Conservation (phyloP, 2,329 filamentous ascomycete species). For the Epichloe glyceriae region DNA sequence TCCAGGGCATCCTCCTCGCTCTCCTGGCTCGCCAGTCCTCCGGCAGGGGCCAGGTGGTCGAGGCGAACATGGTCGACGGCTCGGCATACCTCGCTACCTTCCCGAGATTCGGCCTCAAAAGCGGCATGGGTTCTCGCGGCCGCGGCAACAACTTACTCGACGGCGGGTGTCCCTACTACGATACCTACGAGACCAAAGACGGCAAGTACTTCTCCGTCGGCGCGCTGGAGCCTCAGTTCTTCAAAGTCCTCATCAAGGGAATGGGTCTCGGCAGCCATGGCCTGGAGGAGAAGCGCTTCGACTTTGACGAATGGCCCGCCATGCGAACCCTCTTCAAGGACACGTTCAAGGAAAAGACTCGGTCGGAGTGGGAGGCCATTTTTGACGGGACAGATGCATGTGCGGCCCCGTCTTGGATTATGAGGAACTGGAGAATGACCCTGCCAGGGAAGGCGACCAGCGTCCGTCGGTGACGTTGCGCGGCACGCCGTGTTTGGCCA, state of each 20-base stretch:
- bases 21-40: slow-evolving; percentile 50
- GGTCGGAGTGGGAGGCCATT: slow-evolving; percentile 68
- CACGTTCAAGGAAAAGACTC: slow-evolving; percentile 56
- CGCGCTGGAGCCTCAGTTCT: slow-evolving; percentile 82
- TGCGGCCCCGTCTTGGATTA: slow-evolving; percentile 73
- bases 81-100: slow-evolving; percentile 67
- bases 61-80: slow-evolving; percentile 96
- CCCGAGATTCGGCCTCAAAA: slow-evolving; percentile 54
- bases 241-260: slow-evolving; percentile 50
- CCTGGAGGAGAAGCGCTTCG: slow-evolving; percentile 41
- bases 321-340: slow-evolving; percentile 47
- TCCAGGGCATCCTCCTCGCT: slow-evolving; percentile 72
- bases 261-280: slow-evolving; percentile 43
- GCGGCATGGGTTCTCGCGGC: slow-evolving; percentile 44
- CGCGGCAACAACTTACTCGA: slow-evolving; percentile 72
- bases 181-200: slow-evolving; percentile 76
- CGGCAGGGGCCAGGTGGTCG: slow-evolving; percentile 74
- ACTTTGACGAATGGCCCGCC: slow-evolving; percentile 54
- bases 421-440: slow-evolving; percentile 47
- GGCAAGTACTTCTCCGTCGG: slow-evolving; percentile 76
- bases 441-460: slow-evolving; percentile 51
- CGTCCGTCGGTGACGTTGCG: slow-evolving; percentile 56
- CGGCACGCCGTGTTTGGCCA: slow-evolving; percentile 54
- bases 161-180: slow-evolving; percentile 77
- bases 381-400: slow-evolving; percentile 92